These are phyloP conservation scores for Huntiella moniliformis DNA, from an alignment of 2,329 filamentous ascomycete genomes.

Conservation along the genomic window DNA sequence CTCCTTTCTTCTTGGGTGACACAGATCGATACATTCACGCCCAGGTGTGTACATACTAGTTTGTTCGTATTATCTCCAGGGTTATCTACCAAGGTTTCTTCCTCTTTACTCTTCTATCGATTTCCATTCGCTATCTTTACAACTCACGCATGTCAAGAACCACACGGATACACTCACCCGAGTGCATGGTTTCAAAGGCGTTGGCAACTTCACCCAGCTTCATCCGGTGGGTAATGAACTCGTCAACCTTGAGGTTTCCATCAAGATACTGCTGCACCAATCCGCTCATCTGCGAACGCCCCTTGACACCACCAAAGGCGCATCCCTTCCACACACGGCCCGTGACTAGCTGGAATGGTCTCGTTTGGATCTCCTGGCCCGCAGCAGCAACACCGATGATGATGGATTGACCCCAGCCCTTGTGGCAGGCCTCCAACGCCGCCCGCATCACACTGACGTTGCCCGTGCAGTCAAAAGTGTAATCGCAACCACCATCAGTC, in stretches of 20 bases:
- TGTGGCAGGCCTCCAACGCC: constrained; percentile 93
- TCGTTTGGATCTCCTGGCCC: constrained; percentile 83
- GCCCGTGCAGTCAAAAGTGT: constrained; percentile 98
- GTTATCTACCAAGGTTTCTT: too few relatives aligned
- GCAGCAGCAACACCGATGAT: constrained; percentile 94
- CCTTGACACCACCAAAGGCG: constrained; percentile 96
- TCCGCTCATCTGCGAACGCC: constrained; percentile 72
- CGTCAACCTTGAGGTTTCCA: constrained; percentile 88
- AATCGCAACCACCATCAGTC: constrained; percentile 95
- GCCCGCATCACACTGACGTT: constrained; percentile 93
- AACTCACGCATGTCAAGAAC: constrained; percentile 49
- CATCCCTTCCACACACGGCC: constrained; percentile 96
- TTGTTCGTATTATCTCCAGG: too few relatives aligned
- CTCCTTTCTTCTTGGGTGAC: too few relatives aligned
- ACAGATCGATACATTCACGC: too few relatives aligned
- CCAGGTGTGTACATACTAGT: too few relatives aligned
- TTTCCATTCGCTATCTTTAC: not conserved
- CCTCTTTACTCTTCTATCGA: too few relatives aligned
- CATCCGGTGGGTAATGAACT: constrained; percentile 97
- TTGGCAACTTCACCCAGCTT: constrained; percentile 66
- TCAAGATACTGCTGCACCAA: constrained; percentile 80
- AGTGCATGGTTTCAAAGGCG: constrained; percentile 87
- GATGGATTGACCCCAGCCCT: constrained; percentile 97
- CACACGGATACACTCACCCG: constrained; percentile 88
- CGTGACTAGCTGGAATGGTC: constrained; percentile 96